These are phyloP conservation scores for Cryptosporidium sp. DNA, from an alignment of 169 alveolate species.

Conservation along the genomic window DNA sequence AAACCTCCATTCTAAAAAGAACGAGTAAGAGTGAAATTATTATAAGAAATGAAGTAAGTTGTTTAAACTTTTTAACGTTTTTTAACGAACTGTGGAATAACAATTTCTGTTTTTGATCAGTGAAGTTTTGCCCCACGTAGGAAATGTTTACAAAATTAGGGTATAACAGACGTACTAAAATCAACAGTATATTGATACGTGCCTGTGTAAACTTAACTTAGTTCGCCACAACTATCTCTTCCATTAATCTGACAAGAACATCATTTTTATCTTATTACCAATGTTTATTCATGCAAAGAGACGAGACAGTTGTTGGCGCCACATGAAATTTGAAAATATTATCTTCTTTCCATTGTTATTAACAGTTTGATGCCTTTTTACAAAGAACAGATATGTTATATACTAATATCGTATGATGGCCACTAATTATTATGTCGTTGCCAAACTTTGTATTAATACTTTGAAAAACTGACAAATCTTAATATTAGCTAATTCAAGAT, in stretches of 20 bases:
- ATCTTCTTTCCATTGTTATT: not conserved
- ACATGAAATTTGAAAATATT: not conserved
- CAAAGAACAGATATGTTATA: not conserved
- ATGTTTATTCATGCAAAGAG: constrained; percentile 43
- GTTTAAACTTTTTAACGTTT: too few relatives aligned
- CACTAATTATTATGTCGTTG: too few relatives aligned
- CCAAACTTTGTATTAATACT: not conserved
- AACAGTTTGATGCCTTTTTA: not conserved
- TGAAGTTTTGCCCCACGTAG: not conserved
- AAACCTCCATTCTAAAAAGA: not conserved
- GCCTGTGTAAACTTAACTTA: not conserved
- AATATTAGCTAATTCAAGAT: not conserved
- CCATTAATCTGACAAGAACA: not conserved
- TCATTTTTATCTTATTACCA: not conserved
- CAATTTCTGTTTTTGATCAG: too few relatives aligned
- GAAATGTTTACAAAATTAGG: too few relatives aligned
- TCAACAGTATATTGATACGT: not conserved
- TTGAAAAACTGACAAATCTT: not conserved
- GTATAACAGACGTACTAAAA: not conserved
- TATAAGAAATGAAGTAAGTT: not conserved
- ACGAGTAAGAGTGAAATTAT: too few relatives aligned
- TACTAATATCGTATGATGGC: not conserved
- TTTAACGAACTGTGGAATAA: not conserved
- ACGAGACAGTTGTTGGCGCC: constrained; percentile 47
- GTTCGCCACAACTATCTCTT: not conserved